Evolutionary conservation across 371 early-diverging fungal species (phyloP).

Genomic region (Dipsacomyces acuminosporus): DNA sequence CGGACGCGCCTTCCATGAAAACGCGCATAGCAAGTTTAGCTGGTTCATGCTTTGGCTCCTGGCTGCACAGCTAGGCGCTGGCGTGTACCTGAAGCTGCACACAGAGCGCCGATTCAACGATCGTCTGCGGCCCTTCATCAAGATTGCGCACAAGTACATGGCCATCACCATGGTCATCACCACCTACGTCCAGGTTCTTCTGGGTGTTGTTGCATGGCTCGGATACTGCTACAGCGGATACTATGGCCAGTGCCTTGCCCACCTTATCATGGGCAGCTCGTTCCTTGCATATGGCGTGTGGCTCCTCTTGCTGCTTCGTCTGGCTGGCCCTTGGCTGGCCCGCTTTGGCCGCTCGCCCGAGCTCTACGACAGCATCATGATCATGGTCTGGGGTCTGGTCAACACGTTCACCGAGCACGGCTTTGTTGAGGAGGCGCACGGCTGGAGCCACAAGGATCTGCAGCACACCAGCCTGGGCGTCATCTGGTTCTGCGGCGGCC

Average conservation of each 20-base stretch:
- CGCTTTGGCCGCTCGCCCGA: constrained; percentile 60
- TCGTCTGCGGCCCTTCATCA: constrained; percentile 50
- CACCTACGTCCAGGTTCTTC: constrained; percentile 59
- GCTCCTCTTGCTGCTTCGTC: constrained; percentile 52
- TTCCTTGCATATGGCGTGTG: constrained; percentile 64
- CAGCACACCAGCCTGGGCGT: constrained; percentile 67
- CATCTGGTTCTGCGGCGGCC: constrained; percentile 65
- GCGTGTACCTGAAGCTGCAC: constrained; percentile 58
- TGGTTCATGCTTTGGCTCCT: constrained; percentile 56
- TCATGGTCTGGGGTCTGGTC: constrained; percentile 62
- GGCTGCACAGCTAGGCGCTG: constrained; percentile 49
- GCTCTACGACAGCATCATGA: constrained; percentile 64
- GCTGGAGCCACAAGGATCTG: constrained; percentile 63
- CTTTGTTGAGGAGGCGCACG: constrained; percentile 51
- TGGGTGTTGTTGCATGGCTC: constrained; percentile 60
- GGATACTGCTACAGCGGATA: constrained; percentile 61
- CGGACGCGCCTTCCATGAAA: constrained; percentile 61
- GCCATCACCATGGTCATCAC: constrained; percentile 53
- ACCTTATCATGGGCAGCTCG: constrained; percentile 68
- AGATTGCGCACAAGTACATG: constrained; percentile 52
- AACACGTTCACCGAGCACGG: constrained; percentile 69
- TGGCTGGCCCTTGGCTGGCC: constrained; percentile 58
- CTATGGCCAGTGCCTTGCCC: constrained; percentile 62
- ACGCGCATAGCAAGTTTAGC: constrained; percentile 62
- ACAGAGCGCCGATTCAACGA: constrained; percentile 55